Conservation (phyloP, 1,139 yeast species). For the Nakaseomyces nivariensis region DNA sequence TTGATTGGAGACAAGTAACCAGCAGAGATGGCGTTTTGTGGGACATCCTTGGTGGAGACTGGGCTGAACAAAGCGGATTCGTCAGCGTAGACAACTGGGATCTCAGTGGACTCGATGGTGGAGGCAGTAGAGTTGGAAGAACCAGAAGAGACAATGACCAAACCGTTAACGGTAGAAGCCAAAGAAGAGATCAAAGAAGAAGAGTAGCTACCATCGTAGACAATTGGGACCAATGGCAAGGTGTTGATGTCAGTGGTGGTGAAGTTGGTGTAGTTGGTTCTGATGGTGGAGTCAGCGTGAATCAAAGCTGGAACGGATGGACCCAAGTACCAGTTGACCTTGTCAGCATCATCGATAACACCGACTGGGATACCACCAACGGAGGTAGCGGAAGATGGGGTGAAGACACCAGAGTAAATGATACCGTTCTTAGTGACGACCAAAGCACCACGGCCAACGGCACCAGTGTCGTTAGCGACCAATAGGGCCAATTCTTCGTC, state of each 20-base stretch:
- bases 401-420: conserved; percentile 24
- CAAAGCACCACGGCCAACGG: conserved; percentile 22
- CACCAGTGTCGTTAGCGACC: conserved; percentile 19
- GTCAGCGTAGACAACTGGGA: conserved; percentile 23
- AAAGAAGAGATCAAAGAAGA: conserved; percentile 11
- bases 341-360: conserved; percentile 9
- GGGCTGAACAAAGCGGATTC: conserved; percentile 11
- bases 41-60: conserved; percentile 17
- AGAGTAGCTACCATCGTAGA: conserved; percentile 22
- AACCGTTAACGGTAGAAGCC: conserved; percentile 16
- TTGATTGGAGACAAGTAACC: conserved; percentile 26
- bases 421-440: conserved; percentile 16
- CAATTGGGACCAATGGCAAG: conserved; percentile 21
- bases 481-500: conserved; percentile 17
- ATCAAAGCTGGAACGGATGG: conserved; percentile 19
- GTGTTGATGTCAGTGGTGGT: conserved; percentile 11
- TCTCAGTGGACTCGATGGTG: conserved; percentile 7
- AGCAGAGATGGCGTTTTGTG: conserved; percentile 22
- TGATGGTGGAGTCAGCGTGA: conserved; percentile 15
- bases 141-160: conserved; percentile 23
- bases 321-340: conserved; percentile 21
- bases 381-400: conserved; percentile 15
- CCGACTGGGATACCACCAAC: conserved; percentile 21
- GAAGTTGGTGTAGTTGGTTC: conserved; percentile 16
- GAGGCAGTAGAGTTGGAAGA: conserved; percentile 17